Conservation (phyloP, 2,329 filamentous ascomycete species). For the Aspergillus spinulosporus region DNA sequence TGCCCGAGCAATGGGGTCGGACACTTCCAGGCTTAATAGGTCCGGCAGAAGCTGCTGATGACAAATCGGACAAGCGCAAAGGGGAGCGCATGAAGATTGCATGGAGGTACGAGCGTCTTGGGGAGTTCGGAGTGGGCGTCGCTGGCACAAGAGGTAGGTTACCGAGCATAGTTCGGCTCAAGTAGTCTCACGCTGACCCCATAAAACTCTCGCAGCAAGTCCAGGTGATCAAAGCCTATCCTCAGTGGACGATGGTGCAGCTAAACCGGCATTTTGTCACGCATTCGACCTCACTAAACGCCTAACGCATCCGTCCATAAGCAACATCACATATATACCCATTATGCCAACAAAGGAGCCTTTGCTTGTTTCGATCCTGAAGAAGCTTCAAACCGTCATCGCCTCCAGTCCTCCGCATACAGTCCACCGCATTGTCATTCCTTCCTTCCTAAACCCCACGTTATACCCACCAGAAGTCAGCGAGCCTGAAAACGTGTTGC, state of each 20-base stretch:
- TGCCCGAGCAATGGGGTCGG: constrained; percentile 75
- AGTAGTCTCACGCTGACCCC: constrained; percentile 20
- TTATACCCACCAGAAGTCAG: constrained; percentile 70
- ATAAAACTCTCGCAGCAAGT: constrained; percentile 29
- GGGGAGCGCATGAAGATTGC: constrained; percentile 96
- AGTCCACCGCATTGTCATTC: constrained; percentile 81
- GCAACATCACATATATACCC: constrained; percentile 55
- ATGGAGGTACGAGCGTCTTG: constrained; percentile 89
- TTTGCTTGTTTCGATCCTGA: constrained; percentile 65
- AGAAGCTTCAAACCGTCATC: constrained; percentile 58
- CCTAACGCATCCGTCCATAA: constrained; percentile 57
- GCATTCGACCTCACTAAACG: constrained; percentile 70
- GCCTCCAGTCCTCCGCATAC: constrained; percentile 58
- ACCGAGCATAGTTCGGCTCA: background rate
- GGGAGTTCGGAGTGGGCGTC: constrained; percentile 64
- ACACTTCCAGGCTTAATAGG: constrained; percentile 75
- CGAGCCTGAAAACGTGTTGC: constrained; percentile 71
- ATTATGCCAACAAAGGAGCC: constrained; percentile 46
- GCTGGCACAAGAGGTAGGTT: constrained; percentile 62
- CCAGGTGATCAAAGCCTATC: constrained; percentile 46
- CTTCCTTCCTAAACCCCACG: constrained; percentile 81
- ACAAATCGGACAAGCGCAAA: constrained; percentile 43
- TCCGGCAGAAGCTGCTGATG: constrained; percentile 48
- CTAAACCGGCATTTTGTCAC: constrained; percentile 63
- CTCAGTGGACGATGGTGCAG: constrained; percentile 27